These are phyloP conservation scores for Aspergillus incahuasiensis DNA, from an alignment of 495 filamentous ascomycete genomes.

Conservation along the genomic window DNA sequence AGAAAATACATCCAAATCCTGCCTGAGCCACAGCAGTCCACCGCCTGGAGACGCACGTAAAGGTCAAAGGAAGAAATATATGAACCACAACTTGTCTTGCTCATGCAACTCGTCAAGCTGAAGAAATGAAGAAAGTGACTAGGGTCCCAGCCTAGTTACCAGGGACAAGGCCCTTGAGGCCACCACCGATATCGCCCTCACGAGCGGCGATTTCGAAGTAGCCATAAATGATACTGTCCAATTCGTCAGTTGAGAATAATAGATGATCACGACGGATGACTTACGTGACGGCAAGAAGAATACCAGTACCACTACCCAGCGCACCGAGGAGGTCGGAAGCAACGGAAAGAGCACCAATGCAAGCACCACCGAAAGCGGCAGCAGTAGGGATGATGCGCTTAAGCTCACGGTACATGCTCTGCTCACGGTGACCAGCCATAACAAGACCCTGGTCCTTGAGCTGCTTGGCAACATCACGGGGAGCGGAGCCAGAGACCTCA, in stretches of 20 bases:
- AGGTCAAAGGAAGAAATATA: slow-evolving; percentile 23
- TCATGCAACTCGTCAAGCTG: slow-evolving; percentile 36
- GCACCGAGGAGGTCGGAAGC: slow-evolving; percentile 94
- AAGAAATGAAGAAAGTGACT: slow-evolving; percentile 3
- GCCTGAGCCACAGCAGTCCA: slow-evolving; percentile 21
- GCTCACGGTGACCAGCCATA: slow-evolving; percentile 98
- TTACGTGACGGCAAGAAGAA: slow-evolving; percentile 97
- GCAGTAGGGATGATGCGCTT: slow-evolving; percentile 99
- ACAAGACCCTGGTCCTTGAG: slow-evolving; percentile 99
- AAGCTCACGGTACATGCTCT: slow-evolving; percentile 99
- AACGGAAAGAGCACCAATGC: slow-evolving; percentile 96
- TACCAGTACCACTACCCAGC: slow-evolving; percentile 95
- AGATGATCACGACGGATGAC: slow-evolving; percentile 25
- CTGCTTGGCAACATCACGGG: slow-evolving; percentile 98
- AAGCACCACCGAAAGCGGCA: slow-evolving; percentile 97
- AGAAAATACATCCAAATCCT: slow-evolving; percentile 14
- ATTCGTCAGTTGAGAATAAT: slow-evolving; percentile 17
- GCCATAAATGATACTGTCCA: slow-evolving; percentile 84
- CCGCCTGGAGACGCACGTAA: slow-evolving; percentile 26
- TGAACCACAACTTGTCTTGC: slow-evolving; percentile 25
- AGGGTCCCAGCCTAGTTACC: slow-evolving; percentile 38
- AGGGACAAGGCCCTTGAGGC: slow-evolving; percentile 82
- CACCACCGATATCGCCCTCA: slow-evolving; percentile 83
- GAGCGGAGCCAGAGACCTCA: slow-evolving; percentile 95
- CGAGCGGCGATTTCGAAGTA: slow-evolving; percentile 99